A percentile compares a stretch with the other conserved stretches of the same genome.
Conservation (phyloP, 2,329 filamentous ascomycete genomes). For the Zymoseptoria crescenta region DNA sequence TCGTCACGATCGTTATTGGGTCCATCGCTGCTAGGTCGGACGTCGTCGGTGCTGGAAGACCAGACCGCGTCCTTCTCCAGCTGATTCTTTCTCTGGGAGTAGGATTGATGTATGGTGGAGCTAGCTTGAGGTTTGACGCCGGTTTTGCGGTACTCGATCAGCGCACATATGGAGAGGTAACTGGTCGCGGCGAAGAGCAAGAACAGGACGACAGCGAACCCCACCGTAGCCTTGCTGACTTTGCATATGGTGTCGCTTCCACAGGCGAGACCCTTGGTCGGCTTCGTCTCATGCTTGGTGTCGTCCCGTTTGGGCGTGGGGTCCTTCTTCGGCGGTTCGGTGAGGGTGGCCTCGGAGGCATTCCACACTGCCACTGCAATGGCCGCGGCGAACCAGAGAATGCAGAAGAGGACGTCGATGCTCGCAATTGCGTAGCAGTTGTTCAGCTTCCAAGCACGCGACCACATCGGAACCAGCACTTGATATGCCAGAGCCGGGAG, state of each 20-base stretch:
- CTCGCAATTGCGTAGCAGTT: conserved; percentile 53
- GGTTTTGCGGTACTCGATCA: conserved; percentile 49
- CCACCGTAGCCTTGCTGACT: conserved; percentile 48
- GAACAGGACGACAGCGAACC: conserved; percentile 51
- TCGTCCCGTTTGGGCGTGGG: conserved; percentile 6
- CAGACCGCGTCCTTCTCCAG: conserved; percentile 39
- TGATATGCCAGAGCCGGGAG: conserved; percentile 53
- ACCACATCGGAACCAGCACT: conserved; percentile 53
- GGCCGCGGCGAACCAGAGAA: conserved; percentile 55
- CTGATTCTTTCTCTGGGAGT: conserved; percentile 20
- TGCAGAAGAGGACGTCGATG: conserved; percentile 46
- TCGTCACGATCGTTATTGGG: not conserved
- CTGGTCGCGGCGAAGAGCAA: conserved; percentile 48
- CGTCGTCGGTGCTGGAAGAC: conserved; percentile 36
- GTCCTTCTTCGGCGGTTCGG: conserved; percentile 32
- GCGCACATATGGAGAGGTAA: conserved; percentile 47
- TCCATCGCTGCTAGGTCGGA: conserved; percentile 14
- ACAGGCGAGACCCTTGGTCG: conserved; percentile 49
- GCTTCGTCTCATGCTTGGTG: conserved; percentile 7
- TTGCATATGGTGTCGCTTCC: conserved; percentile 50
- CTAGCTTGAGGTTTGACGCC: conserved; percentile 42
- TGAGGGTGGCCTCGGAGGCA: conserved; percentile 45
- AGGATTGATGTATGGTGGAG: conserved; percentile 34
- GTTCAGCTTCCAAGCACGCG: conserved; percentile 49
- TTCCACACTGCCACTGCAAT: conserved; percentile 51